These are phyloP conservation scores for Pistacia vera DNA, from an alignment of 345 rosid genomes.

Conservation along the genomic window DNA sequence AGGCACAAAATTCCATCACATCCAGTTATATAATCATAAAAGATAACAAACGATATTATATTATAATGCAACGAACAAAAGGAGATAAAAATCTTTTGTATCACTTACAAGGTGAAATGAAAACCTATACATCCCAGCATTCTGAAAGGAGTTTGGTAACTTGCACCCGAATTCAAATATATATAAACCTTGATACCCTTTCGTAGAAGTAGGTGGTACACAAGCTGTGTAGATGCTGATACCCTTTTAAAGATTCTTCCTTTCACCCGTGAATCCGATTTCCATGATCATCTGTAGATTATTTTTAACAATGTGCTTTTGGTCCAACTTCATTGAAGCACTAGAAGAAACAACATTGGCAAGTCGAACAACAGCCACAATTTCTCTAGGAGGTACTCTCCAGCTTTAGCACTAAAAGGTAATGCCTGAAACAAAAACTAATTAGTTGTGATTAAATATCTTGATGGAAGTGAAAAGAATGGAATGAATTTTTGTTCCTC, in stretches of 20 bases:
- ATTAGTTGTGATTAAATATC: background rate
- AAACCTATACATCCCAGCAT: slow-evolving; percentile 58
- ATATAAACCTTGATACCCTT: slow-evolving; percentile 61
- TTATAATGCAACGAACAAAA: background rate
- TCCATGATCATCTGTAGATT: slow-evolving; percentile 51
- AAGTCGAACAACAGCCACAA: slow-evolving; percentile 77
- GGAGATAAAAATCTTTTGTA: background rate
- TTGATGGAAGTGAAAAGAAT: background rate
- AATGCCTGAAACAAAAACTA: slow-evolving; percentile 51
- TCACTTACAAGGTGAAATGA: slow-evolving; percentile 54
- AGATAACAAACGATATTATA: background rate
- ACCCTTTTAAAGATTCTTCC: slow-evolving; percentile 21
- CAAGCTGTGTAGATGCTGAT: slow-evolving; percentile 27
- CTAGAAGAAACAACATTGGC: slow-evolving; percentile 38
- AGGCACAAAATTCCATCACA: slow-evolving; percentile 12
- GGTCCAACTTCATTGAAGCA: slow-evolving; percentile 47
- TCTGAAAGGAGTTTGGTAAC: slow-evolving; percentile 38
- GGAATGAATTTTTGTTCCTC: background rate
- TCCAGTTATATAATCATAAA: slow-evolving; percentile 18
- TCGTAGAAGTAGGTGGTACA: slow-evolving; percentile 40
- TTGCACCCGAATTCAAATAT: slow-evolving; percentile 47
- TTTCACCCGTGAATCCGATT: slow-evolving; percentile 32
- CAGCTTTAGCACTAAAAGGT: slow-evolving; percentile 47
- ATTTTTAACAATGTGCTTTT: slow-evolving; percentile 50
- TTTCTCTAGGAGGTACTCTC: slow-evolving; percentile 46